A percentile compares a stretch with the other conserved stretches of the same genome.
phyloP scores from a whole-genome alignment of 2,329 filamentous ascomycete species.

The Hawksworthiomyces lignivorus region DNA sequence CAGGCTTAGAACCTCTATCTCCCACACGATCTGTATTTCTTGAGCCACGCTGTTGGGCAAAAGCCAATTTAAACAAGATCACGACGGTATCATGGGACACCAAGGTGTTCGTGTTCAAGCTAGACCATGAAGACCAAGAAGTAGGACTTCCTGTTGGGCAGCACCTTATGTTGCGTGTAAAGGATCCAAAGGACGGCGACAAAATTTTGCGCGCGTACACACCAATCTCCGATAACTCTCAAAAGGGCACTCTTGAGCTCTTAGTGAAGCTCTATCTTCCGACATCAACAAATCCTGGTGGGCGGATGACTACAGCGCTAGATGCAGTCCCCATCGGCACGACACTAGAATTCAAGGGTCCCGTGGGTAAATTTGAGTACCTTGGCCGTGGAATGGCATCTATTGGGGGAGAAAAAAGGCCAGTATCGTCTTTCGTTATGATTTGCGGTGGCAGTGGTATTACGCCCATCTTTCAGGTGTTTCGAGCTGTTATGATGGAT shows the following conservation, averaged over 20 bases:
- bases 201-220: slow-evolving; percentile 82
- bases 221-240: slow-evolving; percentile 58
- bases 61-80: slow-evolving; percentile 61
- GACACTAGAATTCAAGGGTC: slow-evolving; percentile 77
- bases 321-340: slow-evolving; percentile 66
- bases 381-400: slow-evolving; percentile 63
- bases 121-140: slow-evolving; percentile 61
- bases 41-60: slow-evolving; percentile 64
- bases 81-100: slow-evolving; percentile 68
- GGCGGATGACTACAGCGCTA: slow-evolving; percentile 75
- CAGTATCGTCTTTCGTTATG: slow-evolving; percentile 63
- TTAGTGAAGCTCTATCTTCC: slow-evolving; percentile 69
- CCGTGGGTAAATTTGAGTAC: slow-evolving; percentile 80
- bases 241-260: slow-evolving; percentile 60
- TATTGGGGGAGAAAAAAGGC: slow-evolving; percentile 55
- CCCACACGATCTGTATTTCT: slow-evolving; percentile 56
- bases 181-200: slow-evolving; percentile 59
- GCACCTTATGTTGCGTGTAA: slow-evolving; percentile 76
- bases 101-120: slow-evolving; percentile 70
- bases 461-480: slow-evolving; percentile 82
- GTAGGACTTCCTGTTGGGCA: slow-evolving; percentile 78
- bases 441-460: slow-evolving; percentile 84
- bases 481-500: slow-evolving; percentile 66
- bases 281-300: slow-evolving; percentile 53
- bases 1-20: slow-evolving; percentile 24